These are phyloP conservation scores for Prosopis cineraria DNA, from an alignment of 306 rosid genomes.

Conservation along the genomic window DNA sequence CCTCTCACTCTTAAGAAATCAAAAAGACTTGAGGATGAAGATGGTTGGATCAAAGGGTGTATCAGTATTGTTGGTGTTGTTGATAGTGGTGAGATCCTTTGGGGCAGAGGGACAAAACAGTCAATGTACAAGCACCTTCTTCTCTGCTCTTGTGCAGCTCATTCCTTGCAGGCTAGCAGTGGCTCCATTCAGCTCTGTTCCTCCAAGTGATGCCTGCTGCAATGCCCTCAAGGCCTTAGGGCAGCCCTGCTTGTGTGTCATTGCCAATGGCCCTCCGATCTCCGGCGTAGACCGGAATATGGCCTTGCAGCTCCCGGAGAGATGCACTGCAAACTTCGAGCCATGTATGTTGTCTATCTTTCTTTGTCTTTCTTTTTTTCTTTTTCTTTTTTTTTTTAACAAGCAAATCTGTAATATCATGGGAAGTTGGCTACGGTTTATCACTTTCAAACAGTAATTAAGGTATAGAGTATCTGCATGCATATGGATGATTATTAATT, in stretches of 20 bases:
- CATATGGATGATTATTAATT: not conserved
- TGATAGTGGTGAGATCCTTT: slow-evolving; percentile 36
- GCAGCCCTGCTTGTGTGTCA: slow-evolving; percentile 80
- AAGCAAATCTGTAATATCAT: not conserved
- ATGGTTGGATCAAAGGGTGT: slow-evolving; percentile 18
- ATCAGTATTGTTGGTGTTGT: slow-evolving; percentile 35
- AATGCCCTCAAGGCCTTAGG: slow-evolving; percentile 69
- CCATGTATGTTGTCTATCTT: slow-evolving; percentile 50
- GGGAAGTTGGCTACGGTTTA: no score
- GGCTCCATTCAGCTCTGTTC: slow-evolving; percentile 71
- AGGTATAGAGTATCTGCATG: not conserved
- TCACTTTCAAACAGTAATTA: not conserved
- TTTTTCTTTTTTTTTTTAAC: not conserved
- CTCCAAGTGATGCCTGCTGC: slow-evolving; percentile 77
- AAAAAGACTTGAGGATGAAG: no score
- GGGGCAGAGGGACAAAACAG: slow-evolving; percentile 45
- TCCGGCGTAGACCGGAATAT: slow-evolving; percentile 81
- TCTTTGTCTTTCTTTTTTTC: slow-evolving; percentile 16
- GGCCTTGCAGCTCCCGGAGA: slow-evolving; percentile 80
- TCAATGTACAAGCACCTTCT: slow-evolving; percentile 70
- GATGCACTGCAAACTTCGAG: slow-evolving; percentile 69
- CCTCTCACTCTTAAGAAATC: no score
- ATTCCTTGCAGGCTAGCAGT: slow-evolving; percentile 88
- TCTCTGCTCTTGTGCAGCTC: slow-evolving; percentile 76
- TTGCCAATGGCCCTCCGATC: slow-evolving; percentile 77